Base-by-base conservation (phyloP, 2,329 filamentous ascomycete genomes). In the Colletotrichum graminicola region DNA sequence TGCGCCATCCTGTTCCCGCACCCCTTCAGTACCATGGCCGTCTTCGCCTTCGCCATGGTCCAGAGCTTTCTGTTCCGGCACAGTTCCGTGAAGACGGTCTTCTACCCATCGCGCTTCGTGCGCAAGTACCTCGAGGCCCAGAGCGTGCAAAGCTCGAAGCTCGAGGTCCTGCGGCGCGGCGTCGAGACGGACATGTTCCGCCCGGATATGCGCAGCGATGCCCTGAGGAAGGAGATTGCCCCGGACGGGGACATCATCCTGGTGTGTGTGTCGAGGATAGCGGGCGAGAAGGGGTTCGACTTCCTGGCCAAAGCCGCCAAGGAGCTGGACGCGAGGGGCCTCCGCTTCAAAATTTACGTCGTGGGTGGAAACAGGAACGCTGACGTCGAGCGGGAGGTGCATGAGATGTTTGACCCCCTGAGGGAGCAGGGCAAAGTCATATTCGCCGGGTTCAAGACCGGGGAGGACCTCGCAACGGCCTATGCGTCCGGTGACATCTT, bases 401-500 rank as follows among this genome's bases (percentile, higher is more conserved):
- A 87, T 67, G 82, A 84, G n/a, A 82, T 90, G 62, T 93, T 93
- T 75, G 82, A 84, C 5, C 77, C 82, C 0, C 79, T 91, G 11
- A 74, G 76, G 14, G 78, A 79, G 5, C 79, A 82, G 57, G 84
- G 88, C 41, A 87, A 86, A 62, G 90, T 92, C 47, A 76, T 89
- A n/a, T 93, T 93, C 77, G 88, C 90, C 0, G 91, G 91, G 0
- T 90, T 92, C 80, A 84, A 89, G 74, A 85, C 87, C 0, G 90
- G 91, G 14, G 84, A 85, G 61, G 84, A 85, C 2, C 83, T 93
- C 11, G 90, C 90, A n/a, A 82, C 84, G n/a, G 87, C 89, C 12
- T 93, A 92, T 74, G 90, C 91, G 2, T 88, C 88, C 4, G 90
- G 88, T 0, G 91, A 93, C 76, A 75, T 93, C n/a, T 93, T 93